phyloP scores from a whole-genome alignment of 495 filamentous ascomycete species.

The Delitschia confertaspora region DNA sequence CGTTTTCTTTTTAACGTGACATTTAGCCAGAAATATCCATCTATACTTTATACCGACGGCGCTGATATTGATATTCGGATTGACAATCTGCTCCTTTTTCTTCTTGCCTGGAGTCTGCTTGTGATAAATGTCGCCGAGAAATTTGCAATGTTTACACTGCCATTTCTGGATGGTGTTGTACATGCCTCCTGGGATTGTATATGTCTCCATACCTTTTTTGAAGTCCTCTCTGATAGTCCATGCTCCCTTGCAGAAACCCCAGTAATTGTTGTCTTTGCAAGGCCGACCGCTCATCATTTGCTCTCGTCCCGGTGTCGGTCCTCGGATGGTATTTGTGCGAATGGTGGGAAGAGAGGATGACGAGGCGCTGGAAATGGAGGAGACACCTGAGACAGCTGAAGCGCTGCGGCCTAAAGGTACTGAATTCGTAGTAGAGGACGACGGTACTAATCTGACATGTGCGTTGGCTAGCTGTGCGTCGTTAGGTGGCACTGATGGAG shows the following conservation, averaged over 20 bases:
- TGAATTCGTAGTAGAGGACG: no score
- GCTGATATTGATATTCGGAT: conserved; percentile 30
- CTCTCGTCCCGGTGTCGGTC: not conserved
- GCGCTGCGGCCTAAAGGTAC: no score
- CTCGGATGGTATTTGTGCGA: conserved; percentile 4
- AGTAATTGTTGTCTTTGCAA: conserved; percentile 39
- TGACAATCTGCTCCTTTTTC: conserved; percentile 28
- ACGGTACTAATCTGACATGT: no score
- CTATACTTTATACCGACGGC: conserved; percentile 39
- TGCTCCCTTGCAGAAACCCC: conserved; percentile 47
- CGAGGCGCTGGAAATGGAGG: conserved; percentile 1
- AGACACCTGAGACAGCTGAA: no score
- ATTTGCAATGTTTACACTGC: conserved; percentile 40
- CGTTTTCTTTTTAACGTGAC: conserved; percentile 36
- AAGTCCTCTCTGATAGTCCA: conserved; percentile 39
- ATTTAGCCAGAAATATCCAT: conserved; percentile 46
- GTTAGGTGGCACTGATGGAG: not conserved
- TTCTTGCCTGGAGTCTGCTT: conserved; percentile 7
- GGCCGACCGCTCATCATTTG: conserved; percentile 27
- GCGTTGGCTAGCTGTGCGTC: not conserved
- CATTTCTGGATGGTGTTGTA: conserved; percentile 34
- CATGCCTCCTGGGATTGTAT: conserved; percentile 34
- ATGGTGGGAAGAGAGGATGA: conserved; percentile 3
- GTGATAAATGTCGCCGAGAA: conserved; percentile 34
- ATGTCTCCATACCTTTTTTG: conserved; percentile 34